These are phyloP conservation scores for Geotrichum klebahnii DNA, from an alignment of 1,139 yeast genomes.

Conservation along the genomic window DNA sequence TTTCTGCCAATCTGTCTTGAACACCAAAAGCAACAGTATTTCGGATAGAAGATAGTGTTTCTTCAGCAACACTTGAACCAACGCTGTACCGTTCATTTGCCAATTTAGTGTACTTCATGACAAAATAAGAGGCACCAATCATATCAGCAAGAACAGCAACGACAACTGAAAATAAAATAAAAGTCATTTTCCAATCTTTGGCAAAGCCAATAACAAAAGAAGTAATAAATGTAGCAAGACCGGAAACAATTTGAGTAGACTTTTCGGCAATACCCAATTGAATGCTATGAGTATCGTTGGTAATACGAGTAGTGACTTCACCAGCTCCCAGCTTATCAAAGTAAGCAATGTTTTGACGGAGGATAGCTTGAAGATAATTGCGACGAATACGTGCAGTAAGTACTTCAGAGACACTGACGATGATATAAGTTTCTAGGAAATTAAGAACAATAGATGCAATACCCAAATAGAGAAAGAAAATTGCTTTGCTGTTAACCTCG, in stretches of 20 bases:
- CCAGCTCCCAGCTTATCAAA: slow-evolving; percentile 47
- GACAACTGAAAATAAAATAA: slow-evolving; percentile 41
- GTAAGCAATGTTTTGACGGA: slow-evolving; percentile 46
- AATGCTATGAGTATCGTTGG: slow-evolving; percentile 43
- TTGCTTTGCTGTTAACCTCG: slow-evolving; percentile 37
- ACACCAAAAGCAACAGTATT: slow-evolving; percentile 46
- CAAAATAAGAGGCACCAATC: slow-evolving; percentile 33
- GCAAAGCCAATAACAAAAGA: slow-evolving; percentile 43
- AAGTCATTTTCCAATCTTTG: slow-evolving; percentile 42
- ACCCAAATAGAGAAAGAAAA: slow-evolving; percentile 42
- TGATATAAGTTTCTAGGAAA: slow-evolving; percentile 37
- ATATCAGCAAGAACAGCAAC: slow-evolving; percentile 35
- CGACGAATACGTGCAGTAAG: slow-evolving; percentile 43
- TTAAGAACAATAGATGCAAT: slow-evolving; percentile 39
- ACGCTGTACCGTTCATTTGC: slow-evolving; percentile 37
- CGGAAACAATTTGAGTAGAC: slow-evolving; percentile 41
- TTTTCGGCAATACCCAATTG: slow-evolving; percentile 48
- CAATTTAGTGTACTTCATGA: slow-evolving; percentile 37
- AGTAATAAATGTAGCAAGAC: slow-evolving; percentile 41
- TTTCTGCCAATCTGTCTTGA: slow-evolving; percentile 39
- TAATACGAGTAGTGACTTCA: slow-evolving; percentile 45
- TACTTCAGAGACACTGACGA: slow-evolving; percentile 44
- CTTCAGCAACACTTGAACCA: slow-evolving; percentile 45
- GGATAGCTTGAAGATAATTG: slow-evolving; percentile 39
- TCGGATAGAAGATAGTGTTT: slow-evolving; percentile 42